A percentile compares a stretch with the other conserved stretches of the same genome.
Conservation (phyloP, 2,329 filamentous ascomycete species). For the Juglanconis sp. region DNA sequence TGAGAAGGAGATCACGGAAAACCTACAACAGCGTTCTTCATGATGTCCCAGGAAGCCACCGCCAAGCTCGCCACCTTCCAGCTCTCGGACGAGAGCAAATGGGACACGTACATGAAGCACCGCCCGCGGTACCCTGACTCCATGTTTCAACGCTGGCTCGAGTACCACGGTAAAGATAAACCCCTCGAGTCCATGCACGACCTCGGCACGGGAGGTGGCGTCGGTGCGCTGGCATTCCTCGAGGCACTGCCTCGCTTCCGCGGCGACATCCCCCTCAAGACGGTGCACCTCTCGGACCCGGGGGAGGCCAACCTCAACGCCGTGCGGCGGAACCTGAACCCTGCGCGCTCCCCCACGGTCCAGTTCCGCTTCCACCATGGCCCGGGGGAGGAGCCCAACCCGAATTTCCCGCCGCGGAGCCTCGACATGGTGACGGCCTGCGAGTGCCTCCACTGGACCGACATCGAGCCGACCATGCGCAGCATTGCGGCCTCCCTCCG, state of each 20-base stretch:
- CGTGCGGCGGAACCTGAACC: not conserved
- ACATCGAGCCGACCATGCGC: not conserved
- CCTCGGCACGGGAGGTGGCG: constrained; percentile 2
- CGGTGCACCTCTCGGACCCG: not conserved
- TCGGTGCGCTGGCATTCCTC: not conserved
- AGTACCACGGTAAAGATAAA: not conserved
- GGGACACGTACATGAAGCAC: not conserved
- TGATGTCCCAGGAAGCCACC: not conserved
- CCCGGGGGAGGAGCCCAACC: not conserved
- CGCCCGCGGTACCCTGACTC: constrained; percentile 1
- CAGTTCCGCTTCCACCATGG: not conserved
- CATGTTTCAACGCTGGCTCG: constrained; percentile 5
- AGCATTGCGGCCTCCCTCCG: not conserved
- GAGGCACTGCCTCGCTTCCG: not conserved
- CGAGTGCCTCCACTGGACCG: constrained; percentile 8
- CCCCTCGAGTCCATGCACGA: not conserved
- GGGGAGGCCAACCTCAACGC: not conserved
- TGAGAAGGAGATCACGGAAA: not conserved
- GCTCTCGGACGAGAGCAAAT: not conserved
- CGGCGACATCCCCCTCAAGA: not conserved
- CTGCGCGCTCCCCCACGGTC: not conserved
- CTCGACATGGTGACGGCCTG: constrained; percentile 3
- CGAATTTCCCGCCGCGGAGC: not conserved
- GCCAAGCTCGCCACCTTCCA: not conserved
- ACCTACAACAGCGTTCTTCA: not conserved